Conservation (phyloP, 257 asterid genomes). For the Solanum piurae region DNA sequence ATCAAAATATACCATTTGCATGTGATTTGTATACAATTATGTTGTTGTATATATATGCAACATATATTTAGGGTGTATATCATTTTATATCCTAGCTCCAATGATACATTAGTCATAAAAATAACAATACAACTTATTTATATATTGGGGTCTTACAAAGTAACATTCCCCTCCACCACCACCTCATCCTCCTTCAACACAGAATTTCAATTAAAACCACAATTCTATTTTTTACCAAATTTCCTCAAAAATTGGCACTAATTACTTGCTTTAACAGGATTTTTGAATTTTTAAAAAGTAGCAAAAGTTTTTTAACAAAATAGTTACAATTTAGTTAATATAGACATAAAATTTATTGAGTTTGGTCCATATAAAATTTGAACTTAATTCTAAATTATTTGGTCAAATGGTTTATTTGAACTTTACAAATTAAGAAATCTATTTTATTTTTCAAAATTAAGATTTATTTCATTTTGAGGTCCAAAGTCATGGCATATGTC, state of each 20-base stretch:
- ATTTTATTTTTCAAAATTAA: background rate
- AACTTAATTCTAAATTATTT: too few species aligned
- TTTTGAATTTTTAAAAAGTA: too few species aligned
- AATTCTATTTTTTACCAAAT: background rate
- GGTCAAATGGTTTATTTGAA: background rate
- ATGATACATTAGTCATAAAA: too few species aligned
- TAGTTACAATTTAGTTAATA: background rate
- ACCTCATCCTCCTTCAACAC: too few species aligned
- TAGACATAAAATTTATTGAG: background rate
- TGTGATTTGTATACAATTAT: background rate
- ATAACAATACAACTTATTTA: too few species aligned
- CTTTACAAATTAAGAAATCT: background rate
- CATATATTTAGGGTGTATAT: background rate
- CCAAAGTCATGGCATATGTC: background rate
- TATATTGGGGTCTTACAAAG: background rate
- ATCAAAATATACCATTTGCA: background rate
- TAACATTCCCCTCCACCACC: too few species aligned
- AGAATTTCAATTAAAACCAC: background rate
- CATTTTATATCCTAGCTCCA: background rate
- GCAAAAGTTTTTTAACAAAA: too few species aligned
- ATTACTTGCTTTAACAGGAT: too few species aligned
- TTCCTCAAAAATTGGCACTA: background rate
- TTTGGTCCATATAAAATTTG: background rate
- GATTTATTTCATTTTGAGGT: too few species aligned
- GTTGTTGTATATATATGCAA: background rate